These are phyloP conservation scores for Megacollybia marginata DNA, from an alignment of 768 basidiomycete species.

Conservation along the genomic window DNA sequence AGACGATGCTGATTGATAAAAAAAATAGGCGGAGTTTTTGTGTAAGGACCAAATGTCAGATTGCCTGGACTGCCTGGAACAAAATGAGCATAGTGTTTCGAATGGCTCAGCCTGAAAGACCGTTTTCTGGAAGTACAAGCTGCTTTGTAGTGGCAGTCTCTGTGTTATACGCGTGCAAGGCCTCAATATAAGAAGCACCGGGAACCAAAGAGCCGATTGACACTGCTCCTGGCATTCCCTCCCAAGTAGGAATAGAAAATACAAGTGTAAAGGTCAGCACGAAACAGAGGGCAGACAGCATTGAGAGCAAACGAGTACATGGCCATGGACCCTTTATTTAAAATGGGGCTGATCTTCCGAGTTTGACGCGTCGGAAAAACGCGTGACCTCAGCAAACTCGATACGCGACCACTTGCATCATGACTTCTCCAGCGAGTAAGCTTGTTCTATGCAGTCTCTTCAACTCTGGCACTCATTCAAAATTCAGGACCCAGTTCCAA, in stretches of 20 bases:
- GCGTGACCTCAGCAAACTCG: no score
- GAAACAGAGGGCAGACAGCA: background rate
- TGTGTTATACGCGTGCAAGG: constrained; percentile 14
- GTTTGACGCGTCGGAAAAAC: background rate
- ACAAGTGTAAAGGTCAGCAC: constrained; percentile 4
- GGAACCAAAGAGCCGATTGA: constrained; percentile 36
- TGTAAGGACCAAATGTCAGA: constrained; percentile 30
- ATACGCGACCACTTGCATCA: no score
- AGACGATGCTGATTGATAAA: constrained; percentile 46
- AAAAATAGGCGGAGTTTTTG: constrained; percentile 36
- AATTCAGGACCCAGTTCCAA: no score
- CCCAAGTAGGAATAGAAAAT: constrained; percentile 33
- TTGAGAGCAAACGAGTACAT: background rate
- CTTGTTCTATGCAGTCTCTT: no score
- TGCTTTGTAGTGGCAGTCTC: constrained; percentile 17
- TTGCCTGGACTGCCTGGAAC: constrained; percentile 39
- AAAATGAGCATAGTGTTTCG: background rate
- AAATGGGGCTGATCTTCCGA: background rate
- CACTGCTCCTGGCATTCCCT: constrained; percentile 26
- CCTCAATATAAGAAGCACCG: constrained; percentile 28
- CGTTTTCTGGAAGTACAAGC: constrained; percentile 23
- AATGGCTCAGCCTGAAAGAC: constrained; percentile 14
- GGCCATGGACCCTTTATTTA: background rate
- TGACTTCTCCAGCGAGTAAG: no score
- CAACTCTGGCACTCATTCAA: no score